Base-by-base conservation (phyloP, 164 flowering plant genomes). In the Tetrastigma voinierianum region DNA sequence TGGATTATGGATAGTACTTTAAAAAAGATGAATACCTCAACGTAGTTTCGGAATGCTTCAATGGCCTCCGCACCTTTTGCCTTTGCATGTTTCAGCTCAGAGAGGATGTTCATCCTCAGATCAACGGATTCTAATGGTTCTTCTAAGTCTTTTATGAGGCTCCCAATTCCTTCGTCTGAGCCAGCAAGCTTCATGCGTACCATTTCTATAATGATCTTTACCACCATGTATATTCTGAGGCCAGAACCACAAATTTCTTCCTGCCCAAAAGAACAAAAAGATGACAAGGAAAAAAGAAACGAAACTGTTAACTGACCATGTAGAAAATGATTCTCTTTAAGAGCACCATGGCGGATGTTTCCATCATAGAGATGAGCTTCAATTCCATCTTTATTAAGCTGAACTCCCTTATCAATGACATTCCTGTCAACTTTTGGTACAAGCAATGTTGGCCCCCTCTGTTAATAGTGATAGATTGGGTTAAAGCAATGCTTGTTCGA, bases 141-240 rank as follows among this genome's bases (percentile, higher is more conserved):
- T 72, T 90, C 91, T 16, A 93, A 83, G 63, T 88, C 98, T 67
- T 86, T 76, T 48, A 93, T 91, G 1, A 93, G 75, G 69, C 87
- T 84, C 0, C 94, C 97, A 9, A 91, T 87, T 17, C 97, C 97
- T 80, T 89, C 88, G 13, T 81, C 70, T 19, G 84, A 86, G 57
- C 96, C 91, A 0, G 73, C 84, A 3, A 93, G 90, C 76, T 77
- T 91, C 98, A 93, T 93, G 1, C 86, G 61, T 1, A 93, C 95
- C 98, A 93, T 91, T 71, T 93, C 96, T 46, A 93, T 93, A 16
- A 93, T 91, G 69, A 91, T 91, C 69, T 91, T 93, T 47, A 93
- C 93, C 62, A 91, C 96, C 97, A 93, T 90, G 66, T 93, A 91
- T n/a, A n/a, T n/a, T n/a, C n/a, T n/a, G n/a, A n/a, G n/a, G n/a